Base-by-base conservation (phyloP, 2,329 filamentous ascomycete genomes). In the Balansia obtecta region DNA sequence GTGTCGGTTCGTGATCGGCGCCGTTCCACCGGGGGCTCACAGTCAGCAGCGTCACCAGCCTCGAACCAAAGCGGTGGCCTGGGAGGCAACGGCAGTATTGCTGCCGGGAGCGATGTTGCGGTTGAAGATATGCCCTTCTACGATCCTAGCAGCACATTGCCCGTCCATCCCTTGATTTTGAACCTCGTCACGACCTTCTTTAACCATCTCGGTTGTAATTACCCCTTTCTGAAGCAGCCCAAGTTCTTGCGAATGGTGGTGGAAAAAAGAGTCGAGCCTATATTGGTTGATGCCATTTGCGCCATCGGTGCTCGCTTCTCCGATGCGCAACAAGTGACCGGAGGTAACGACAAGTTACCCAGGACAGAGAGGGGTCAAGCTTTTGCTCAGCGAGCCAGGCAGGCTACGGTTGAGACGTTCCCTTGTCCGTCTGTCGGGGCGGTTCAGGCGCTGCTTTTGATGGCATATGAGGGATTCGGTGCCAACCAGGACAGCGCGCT, bases 391-490 rank as follows among this genome's bases (percentile, higher is more conserved):
- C 77, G 88, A 52, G 88, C 88, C 3, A 91, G 89, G 65, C 79
- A 81, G n/a, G 84, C 86, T 4, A 83, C 90, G 0, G 82, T 90
- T 5, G 87, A 94, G 58, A 86, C 85, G 0, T 89, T 94, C 55
- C 79, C 86, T 0, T 93, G 85, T 54, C 88, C 88, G 0, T 88
- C 83, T 2, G 82, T 94, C 1, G 85, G 85, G 22, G 88, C 87
- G 10, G 86, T 93, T 0, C 89, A 95, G 59, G 87, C 88, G 0
- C 89, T 85, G 46, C 68, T 95, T 11, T 69, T 95, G 30, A 79
- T 95, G 67, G 88, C 88, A 0, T 95, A 95, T 60, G 88, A 94
- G 57, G 85, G 90, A 42, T 95, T 95, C 57, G 89, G 88, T 1
- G 86, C 86, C 11, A 87, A 88, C 56, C 86, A 90, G 58, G 89